phyloP scores from a whole-genome alignment of 495 filamentous ascomycete genomes.

The Aspergillus funiculosus region DNA sequence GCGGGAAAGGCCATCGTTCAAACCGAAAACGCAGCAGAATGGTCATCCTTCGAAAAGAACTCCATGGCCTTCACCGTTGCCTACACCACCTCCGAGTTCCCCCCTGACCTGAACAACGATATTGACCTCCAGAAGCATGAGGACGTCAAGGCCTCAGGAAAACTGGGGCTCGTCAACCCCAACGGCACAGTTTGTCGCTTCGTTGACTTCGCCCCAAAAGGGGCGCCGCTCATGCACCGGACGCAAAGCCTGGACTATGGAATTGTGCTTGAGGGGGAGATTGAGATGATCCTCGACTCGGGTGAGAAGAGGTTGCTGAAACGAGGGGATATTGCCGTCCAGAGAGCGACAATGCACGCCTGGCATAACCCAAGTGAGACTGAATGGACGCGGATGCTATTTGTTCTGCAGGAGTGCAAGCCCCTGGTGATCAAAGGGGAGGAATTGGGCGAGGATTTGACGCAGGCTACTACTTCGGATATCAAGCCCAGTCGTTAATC shows the following conservation, averaged over 20 bases:
- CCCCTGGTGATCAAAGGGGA: constrained; percentile 37
- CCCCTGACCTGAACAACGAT: constrained; percentile 48
- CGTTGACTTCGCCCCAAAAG: constrained; percentile 56
- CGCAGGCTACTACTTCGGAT: constrained; percentile 2
- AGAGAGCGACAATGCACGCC: constrained; percentile 49
- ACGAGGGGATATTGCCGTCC: constrained; percentile 64
- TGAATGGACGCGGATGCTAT: constrained; percentile 52
- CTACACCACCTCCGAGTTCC: constrained; percentile 51
- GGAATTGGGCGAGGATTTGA: constrained; percentile 43
- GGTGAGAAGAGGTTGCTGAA: constrained; percentile 55
- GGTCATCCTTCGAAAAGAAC: constrained; percentile 23
- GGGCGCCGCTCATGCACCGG: constrained; percentile 11
- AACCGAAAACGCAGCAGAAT: constrained; percentile 18
- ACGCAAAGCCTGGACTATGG: constrained; percentile 61
- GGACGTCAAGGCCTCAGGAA: constrained; percentile 29
- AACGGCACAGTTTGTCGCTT: constrained; percentile 45
- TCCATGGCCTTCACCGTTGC: constrained; percentile 30
- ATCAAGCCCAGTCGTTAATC: constrained; percentile 3
- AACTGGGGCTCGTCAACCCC: constrained; percentile 47
- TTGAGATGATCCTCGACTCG: constrained; percentile 70
- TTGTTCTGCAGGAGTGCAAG: constrained; percentile 50
- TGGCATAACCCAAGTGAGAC: constrained; percentile 37
- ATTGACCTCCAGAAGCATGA: constrained; percentile 37
- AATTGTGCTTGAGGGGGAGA: constrained; percentile 63
- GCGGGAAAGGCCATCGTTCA: constrained; percentile 29